A percentile compares a stretch with the other conserved stretches of the same genome.
phyloP scores from a whole-genome alignment of 257 asterid species.

The Solanum lycopersicoides region DNA sequence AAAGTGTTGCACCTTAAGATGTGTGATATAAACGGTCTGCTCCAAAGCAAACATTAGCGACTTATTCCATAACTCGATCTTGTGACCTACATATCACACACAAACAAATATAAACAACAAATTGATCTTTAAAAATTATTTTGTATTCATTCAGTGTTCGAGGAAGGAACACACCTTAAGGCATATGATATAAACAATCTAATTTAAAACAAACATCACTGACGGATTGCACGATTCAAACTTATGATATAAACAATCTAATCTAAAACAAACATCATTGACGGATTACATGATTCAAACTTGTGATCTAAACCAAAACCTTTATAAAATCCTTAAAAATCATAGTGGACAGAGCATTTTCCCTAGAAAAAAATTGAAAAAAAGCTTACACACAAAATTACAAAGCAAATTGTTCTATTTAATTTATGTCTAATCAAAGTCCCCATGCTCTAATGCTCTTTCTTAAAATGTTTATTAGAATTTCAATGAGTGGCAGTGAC shows the following conservation, averaged over 20 bases:
- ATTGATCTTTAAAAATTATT: neutral
- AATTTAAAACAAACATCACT: too few relatives aligned
- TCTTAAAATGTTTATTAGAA: neutral
- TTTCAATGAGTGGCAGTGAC: neutral
- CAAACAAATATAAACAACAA: neutral
- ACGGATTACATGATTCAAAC: neutral
- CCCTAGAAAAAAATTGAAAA: neutral
- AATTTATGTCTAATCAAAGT: neutral
- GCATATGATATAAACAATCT: neutral
- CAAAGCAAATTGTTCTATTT: neutral
- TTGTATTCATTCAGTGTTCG: accelerated
- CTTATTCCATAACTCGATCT: neutral
- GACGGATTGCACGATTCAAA: neutral
- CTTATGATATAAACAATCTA: neutral
- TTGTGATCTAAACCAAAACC: neutral
- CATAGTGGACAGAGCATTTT: neutral
- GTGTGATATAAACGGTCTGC: too few relatives aligned
- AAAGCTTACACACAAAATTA: neutral
- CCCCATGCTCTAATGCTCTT: neutral
- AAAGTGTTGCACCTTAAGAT: too few relatives aligned
- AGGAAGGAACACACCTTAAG: neutral
- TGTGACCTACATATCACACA: neutral
- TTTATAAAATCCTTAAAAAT: neutral
- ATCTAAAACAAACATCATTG: too few relatives aligned
- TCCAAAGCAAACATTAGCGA: too few relatives aligned